phyloP scores from a whole-genome alignment of 2,329 filamentous ascomycete genomes.

The Hymenoscyphus infarciens region DNA sequence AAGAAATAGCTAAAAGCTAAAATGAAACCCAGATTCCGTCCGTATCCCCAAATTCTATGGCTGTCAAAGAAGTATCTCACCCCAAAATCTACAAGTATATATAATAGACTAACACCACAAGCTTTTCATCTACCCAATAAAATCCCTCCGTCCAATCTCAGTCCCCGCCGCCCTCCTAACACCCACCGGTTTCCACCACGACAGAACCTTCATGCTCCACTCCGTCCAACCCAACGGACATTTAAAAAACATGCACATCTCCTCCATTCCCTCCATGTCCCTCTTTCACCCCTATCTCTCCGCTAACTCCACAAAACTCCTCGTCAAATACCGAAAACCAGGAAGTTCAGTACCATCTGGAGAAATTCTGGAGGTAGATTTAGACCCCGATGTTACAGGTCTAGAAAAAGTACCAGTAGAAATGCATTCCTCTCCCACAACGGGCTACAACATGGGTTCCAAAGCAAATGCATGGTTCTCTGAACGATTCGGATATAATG shows the following conservation, averaged over 20 bases:
- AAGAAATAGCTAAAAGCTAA: too few species aligned
- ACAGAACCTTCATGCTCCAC: slow-evolving; percentile 69
- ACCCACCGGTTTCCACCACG: slow-evolving; percentile 60
- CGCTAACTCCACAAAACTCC: slow-evolving; percentile 37
- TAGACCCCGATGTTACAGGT: slow-evolving; percentile 46
- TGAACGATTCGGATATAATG: slow-evolving; percentile 58
- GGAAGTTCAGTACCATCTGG: slow-evolving; percentile 8
- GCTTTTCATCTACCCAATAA: slow-evolving; percentile 73
- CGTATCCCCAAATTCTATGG: slow-evolving; percentile 12
- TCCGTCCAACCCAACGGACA: slow-evolving; percentile 41
- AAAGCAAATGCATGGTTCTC: slow-evolving; percentile 64
- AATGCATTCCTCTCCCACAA: slow-evolving; percentile 56
- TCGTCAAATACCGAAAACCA: slow-evolving; percentile 39
- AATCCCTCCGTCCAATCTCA: slow-evolving; percentile 61
- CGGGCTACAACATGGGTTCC: slow-evolving; percentile 60
- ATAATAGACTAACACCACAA: slow-evolving; percentile 30
- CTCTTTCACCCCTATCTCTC: slow-evolving; percentile 53
- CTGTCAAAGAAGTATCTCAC: slow-evolving; percentile 27
- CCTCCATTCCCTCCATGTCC: slow-evolving; percentile 54
- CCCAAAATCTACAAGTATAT: slow-evolving; percentile 1
- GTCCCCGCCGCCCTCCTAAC: slow-evolving; percentile 53
- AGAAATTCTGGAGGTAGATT: slow-evolving; percentile 49
- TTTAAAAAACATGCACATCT: slow-evolving; percentile 58
- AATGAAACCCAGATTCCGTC: background rate
- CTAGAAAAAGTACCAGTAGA: slow-evolving; percentile 50